Evolutionary conservation across 805 yeast species (phyloP).

Genomic region (Yarrowia sp.): DNA sequence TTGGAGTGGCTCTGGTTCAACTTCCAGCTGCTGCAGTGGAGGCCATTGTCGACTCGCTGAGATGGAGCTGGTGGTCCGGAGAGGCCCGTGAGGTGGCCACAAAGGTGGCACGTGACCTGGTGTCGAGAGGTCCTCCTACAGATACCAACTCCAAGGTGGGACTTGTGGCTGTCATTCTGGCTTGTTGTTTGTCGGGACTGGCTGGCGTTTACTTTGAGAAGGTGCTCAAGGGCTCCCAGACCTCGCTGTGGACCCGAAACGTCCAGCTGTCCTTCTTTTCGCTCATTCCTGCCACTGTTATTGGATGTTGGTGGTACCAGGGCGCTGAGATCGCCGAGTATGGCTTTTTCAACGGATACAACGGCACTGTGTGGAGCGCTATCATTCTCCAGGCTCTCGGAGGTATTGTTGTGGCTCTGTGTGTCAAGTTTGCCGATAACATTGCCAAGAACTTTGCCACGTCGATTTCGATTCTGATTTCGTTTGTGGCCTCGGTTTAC

Average conservation of each 20-base stretch:
- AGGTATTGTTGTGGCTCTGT: constrained; percentile 45
- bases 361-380: constrained; percentile 41
- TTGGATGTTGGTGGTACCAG: constrained; percentile 42
- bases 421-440: constrained; percentile 46
- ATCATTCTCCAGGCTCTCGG: constrained; percentile 44
- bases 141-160: constrained; percentile 38
- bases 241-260: constrained; percentile 44
- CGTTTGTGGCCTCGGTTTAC: constrained; percentile 42
- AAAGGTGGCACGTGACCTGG: constrained; percentile 20
- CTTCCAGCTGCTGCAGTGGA: constrained; percentile 38
- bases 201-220: constrained; percentile 48
- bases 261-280: constrained; percentile 44
- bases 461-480: constrained; percentile 42
- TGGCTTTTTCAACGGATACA: constrained; percentile 45
- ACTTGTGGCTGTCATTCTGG: constrained; percentile 40
- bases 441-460: constrained; percentile 46
- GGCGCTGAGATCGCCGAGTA: constrained; percentile 38
- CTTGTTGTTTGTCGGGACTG: constrained; percentile 43
- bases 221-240: constrained; percentile 42
- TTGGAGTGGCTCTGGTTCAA: constrained; percentile 45
- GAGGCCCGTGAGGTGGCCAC: constrained; percentile 20
- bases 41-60: constrained; percentile 27
- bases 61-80: constrained; percentile 28
- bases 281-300: constrained; percentile 42
- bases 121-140: constrained; percentile 26